Evolutionary conservation across 129 eudicot genomes (phyloP).

Genomic region (Flaveria brownii): DNA sequence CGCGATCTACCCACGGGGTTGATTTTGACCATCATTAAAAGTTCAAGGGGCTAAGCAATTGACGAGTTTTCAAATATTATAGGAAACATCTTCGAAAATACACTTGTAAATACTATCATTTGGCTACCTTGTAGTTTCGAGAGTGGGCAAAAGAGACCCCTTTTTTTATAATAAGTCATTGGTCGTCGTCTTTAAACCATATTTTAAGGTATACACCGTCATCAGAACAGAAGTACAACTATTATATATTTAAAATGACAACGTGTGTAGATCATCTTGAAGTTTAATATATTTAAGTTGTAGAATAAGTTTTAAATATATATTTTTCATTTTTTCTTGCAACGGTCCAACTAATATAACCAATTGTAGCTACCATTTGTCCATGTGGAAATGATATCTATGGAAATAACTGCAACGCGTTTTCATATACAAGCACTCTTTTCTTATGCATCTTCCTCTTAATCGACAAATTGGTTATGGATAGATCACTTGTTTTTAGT

Average conservation of each 20-base stretch:
- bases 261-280: background rate
- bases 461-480: no score
- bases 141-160: background rate
- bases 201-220: background rate
- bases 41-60: background rate
- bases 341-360: background rate
- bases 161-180: background rate
- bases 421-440: background rate
- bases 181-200: background rate
- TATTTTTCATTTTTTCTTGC: background rate
- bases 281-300: background rate
- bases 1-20: background rate
- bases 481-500: no score
- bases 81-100: slow-evolving; percentile 1
- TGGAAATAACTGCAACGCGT: background rate
- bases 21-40: background rate
- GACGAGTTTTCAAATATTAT: background rate
- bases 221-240: background rate
- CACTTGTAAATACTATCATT: background rate
- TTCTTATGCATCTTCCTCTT: background rate
- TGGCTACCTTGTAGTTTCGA: background rate
- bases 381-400: background rate
- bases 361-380: background rate
- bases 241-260: background rate
- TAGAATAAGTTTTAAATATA: background rate